Evolutionary conservation across 2,329 filamentous ascomycete genomes (phyloP).

Genomic region (Aspergillus sp.): DNA sequence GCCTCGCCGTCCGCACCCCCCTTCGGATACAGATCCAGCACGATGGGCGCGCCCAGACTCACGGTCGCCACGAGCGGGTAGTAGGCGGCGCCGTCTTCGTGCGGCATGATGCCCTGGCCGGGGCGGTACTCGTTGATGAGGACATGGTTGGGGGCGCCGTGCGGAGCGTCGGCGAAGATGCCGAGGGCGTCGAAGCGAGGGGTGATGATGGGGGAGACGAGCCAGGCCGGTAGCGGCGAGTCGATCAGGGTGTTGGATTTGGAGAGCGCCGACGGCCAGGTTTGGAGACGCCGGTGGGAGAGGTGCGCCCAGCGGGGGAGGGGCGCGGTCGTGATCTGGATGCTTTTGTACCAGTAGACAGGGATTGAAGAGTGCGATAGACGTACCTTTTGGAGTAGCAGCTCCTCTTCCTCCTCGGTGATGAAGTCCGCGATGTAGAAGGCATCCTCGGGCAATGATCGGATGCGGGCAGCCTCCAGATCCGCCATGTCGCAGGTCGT

Average conservation of each 20-base stretch:
- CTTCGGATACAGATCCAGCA: slow-evolving; percentile 72
- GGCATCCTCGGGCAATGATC: slow-evolving; percentile 46
- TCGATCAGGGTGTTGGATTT: slow-evolving; percentile 72
- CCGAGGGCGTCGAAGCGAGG: slow-evolving; percentile 50
- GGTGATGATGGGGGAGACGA: slow-evolving; percentile 65
- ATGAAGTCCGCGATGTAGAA: slow-evolving; percentile 91
- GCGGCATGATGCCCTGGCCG: slow-evolving; percentile 93
- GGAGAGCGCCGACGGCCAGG: slow-evolving; percentile 81
- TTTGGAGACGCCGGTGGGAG: slow-evolving; percentile 84
- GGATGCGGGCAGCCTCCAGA: slow-evolving; percentile 33
- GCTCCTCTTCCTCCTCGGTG: slow-evolving; percentile 67
- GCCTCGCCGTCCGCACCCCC: too few species aligned
- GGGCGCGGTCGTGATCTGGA: slow-evolving; percentile 56
- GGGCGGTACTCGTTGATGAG: slow-evolving; percentile 89
- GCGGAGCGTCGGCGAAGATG: slow-evolving; percentile 65
- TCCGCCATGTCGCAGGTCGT: slow-evolving; percentile 1
- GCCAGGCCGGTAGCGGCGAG: slow-evolving; percentile 69
- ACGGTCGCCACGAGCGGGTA: slow-evolving; percentile 86
- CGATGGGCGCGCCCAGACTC: slow-evolving; percentile 74
- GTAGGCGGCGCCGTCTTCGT: slow-evolving; percentile 90
- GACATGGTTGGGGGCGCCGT: slow-evolving; percentile 80
- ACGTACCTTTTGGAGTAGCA: slow-evolving; percentile 61
- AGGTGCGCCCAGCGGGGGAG: slow-evolving; percentile 83
- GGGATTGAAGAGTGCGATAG: neutral
- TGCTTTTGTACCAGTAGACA: neutral